Percentiles rank a stretch among this genome's conserved stretches.
Evolutionary conservation across 805 yeast genomes (phyloP).

Genomic region (Metschnikowia matae): DNA sequence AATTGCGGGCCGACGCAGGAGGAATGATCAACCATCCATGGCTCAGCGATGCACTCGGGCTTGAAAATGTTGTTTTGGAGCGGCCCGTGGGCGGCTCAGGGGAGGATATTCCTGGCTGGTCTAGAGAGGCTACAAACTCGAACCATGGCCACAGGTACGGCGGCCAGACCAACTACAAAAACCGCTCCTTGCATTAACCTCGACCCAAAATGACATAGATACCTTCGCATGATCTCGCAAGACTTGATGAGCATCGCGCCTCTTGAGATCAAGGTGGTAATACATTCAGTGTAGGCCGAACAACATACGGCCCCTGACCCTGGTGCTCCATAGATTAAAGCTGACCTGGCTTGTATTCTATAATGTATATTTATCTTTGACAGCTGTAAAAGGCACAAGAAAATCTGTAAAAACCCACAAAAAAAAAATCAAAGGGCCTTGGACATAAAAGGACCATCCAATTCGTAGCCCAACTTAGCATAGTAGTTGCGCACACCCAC

Average conservation of each 20-base stretch:
- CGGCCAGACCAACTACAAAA: neutral
- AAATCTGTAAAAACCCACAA: no score
- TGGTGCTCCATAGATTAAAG: neutral
- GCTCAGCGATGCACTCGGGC: conserved; percentile 72
- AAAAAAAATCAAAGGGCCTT: conserved; percentile 28
- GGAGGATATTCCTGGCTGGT: conserved; percentile 90
- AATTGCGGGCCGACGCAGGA: conserved; percentile 88
- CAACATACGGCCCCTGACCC: neutral
- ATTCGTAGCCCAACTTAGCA: conserved; percentile 81
- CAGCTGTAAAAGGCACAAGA: neutral
- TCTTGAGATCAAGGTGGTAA: neutral
- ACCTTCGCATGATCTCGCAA: neutral
- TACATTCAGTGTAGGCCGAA: neutral
- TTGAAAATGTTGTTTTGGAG: conserved; percentile 66
- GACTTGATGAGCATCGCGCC: neutral
- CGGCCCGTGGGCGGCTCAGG: conserved; percentile 79
- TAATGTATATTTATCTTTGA: neutral
- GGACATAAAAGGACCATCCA: conserved; percentile 99
- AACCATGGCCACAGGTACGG: conserved; percentile 9
- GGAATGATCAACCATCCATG: conserved; percentile 88
- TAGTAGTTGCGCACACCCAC: conserved; percentile 97
- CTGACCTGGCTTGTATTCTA: neutral
- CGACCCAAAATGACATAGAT: neutral
- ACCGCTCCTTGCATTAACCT: conserved; percentile 1
- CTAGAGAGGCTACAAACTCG: conserved; percentile 46